Base-by-base conservation (phyloP, 1,284 basidiomycete species). In the Apiotrichum brassicae region DNA sequence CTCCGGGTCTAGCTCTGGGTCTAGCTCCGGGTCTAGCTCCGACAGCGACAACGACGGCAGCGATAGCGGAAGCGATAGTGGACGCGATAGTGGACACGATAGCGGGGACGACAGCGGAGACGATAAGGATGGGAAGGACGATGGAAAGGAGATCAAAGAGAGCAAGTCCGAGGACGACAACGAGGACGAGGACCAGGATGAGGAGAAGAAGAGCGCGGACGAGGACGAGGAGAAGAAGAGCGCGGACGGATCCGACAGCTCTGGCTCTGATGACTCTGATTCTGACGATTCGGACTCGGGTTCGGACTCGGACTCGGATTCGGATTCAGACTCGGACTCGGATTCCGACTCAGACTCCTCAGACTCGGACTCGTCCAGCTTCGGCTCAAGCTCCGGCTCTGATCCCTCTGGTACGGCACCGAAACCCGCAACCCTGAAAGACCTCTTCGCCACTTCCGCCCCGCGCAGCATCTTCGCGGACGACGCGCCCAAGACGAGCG, bases 401-500 rank as follows among this genome's bases (percentile, higher is more conserved):
- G 24, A 13, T 16, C 7, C 33, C n/a, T 34, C 33, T 7, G 11
- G 12, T 19, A 6, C 26, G 18, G 14, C 24, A 28, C 3, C 37
- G 7, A 24, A 11, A 11, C 40, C 50, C 3, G 33, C 51, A 14
- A 59, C 58, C 11, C 48, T 71, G 16, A 69, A 68, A 48, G 62
- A 61, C 46, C 59, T 71, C 58, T 71, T 71, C 49, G 60, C 63
- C 12, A 30, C 43, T 22, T 1, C 35, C 14, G 43, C 36, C 23
- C 38, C 38, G 12, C 39, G 44, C 24, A 43, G 49, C 6, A 40
- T 60, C n/a, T 45, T 45, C 11, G 53, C 39, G 1, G 43, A 40
- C 23, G 28, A 19, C n/a, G 18, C 40, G 4, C 25, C 39, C 39
- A 12, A 24, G 2, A 11, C 20, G 0, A 26, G 39, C 20, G 39